Evolutionary conservation across 2,329 filamentous ascomycete genomes (phyloP), one percentile per base, ranked within the genome.

Genomic region (Ceratocystis diversiconidia): DNA sequence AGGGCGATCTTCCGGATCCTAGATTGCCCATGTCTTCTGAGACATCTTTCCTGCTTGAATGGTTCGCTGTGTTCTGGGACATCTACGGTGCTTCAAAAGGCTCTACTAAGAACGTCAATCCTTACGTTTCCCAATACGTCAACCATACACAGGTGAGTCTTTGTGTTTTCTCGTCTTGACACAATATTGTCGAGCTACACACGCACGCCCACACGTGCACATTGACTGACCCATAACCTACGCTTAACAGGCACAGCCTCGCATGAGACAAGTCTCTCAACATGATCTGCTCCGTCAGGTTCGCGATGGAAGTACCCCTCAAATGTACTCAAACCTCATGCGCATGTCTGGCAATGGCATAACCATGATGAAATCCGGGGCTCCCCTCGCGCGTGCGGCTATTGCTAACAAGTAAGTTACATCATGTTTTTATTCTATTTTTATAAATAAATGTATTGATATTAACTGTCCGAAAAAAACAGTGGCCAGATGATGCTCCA

Each of bases 51-150:
- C 80, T 99, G n/a, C 88, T 90, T 70, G 94, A 97, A 72, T 99
- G 94, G 94, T 99, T 95, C 79, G 90, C 87, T 72, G 82, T 96
- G 63, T 99, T 99, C 75, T 97, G 91, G 91, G 94, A 99, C 72
- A 90, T 97, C 71, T 95, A 89, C 76, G 85, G 85, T 72, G 90
- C 90, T 65, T 67, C 66, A 6, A 62, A 62, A 25, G 89, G 92
- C 73, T 88, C 90, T 72, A 83, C 81, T 71, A 86, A 85, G 74
- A 83, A 82, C 65, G 81, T 81, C 65, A 85, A 80, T 72, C 75
- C 78, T 30, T 82, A 82, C 67, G 86, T 90, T 60, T 82, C 82
- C 69, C 85, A 89, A 77, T 96, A 95, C 75, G 84, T 95, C 66
- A 78, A 82, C 67, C 89, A 95, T 72, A 91, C 87, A 69, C 89